A percentile compares a stretch with the other conserved stretches of the same genome.
Evolutionary conservation across 2,329 filamentous ascomycete genomes (phyloP).

Genomic region (Zymoseptoria brevis): DNA sequence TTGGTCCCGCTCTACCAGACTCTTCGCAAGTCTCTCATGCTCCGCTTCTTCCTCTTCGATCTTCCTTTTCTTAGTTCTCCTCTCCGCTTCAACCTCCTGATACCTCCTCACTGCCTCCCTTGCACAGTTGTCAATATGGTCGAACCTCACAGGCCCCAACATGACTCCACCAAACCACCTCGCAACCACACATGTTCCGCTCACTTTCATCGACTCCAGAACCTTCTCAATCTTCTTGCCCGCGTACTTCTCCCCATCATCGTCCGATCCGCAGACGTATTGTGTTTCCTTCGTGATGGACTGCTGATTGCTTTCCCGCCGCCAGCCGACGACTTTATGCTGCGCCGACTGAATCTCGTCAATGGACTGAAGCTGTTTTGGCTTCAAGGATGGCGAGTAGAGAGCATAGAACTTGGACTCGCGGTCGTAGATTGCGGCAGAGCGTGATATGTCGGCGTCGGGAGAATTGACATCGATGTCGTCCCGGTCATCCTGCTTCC

Average conservation of each 20-base stretch:
- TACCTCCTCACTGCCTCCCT: constrained; percentile 41
- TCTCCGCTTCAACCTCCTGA: constrained; percentile 26
- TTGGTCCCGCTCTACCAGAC: constrained; percentile 40
- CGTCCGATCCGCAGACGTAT: constrained; percentile 41
- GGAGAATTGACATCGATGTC: constrained; percentile 3
- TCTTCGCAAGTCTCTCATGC: constrained; percentile 32
- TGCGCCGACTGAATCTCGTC: constrained; percentile 39
- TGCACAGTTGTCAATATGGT: constrained; percentile 44
- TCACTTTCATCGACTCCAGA: constrained; percentile 37
- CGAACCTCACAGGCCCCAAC: constrained; percentile 46
- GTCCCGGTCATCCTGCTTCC: constrained; percentile 18
- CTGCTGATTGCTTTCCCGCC: constrained; percentile 40
- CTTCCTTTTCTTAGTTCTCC: constrained; percentile 26
- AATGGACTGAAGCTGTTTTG: constrained; percentile 36
- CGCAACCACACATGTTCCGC: constrained; percentile 45
- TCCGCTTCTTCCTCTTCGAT: constrained; percentile 27
- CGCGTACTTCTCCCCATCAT: constrained; percentile 48
- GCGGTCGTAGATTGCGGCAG: constrained; percentile 41
- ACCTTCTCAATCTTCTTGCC: constrained; percentile 42
- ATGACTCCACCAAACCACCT: constrained; percentile 49
- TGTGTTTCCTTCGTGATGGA: constrained; percentile 34
- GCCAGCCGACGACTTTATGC: constrained; percentile 47
- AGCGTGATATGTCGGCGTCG: constrained; percentile 35
- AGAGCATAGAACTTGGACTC: constrained; percentile 45
- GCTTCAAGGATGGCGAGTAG: constrained; percentile 40